Percentiles rank a stretch among this genome's conserved stretches.
These are phyloP conservation scores for Russula olivacea DNA, from an alignment of 768 basidiomycete genomes.

Conservation along the genomic window DNA sequence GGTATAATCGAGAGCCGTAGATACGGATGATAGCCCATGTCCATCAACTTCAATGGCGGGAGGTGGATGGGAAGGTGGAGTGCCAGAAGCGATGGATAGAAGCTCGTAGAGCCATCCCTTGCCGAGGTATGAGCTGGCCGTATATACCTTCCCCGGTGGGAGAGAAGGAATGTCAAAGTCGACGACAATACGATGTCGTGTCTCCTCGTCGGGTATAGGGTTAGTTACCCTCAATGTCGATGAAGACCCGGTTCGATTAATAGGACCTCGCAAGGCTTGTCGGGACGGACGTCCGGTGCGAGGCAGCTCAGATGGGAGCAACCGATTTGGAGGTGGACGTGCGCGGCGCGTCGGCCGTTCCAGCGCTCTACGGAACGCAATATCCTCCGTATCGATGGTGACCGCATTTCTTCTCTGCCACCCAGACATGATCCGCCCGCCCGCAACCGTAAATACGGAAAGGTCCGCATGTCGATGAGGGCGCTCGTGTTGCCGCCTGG, in stretches of 20 bases:
- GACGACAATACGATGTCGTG: constrained; percentile 30
- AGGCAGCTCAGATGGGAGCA: neutral
- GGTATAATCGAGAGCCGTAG: constrained; percentile 40
- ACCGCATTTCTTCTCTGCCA: constrained; percentile 32
- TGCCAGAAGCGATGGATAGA: constrained; percentile 35
- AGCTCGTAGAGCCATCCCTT: constrained; percentile 59
- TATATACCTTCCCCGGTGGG: constrained; percentile 49
- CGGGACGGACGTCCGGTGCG: neutral
- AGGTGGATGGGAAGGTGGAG: constrained; percentile 31
- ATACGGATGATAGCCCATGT: constrained; percentile 41
- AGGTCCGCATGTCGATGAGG: constrained; percentile 32
- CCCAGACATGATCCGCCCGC: constrained; percentile 37
- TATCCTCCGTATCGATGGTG: constrained; percentile 43
- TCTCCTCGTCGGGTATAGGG: constrained; percentile 12
- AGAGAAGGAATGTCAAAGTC: constrained; percentile 52
- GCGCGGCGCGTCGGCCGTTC: constrained; percentile 4
- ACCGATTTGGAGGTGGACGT: constrained; percentile 1
- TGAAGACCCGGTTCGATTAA: neutral
- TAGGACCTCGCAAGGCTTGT: neutral
- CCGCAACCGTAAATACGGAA: constrained; percentile 37
- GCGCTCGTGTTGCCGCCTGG: constrained; percentile 12
- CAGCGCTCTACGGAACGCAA: constrained; percentile 26
- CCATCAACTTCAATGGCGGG: constrained; percentile 34
- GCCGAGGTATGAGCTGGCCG: constrained; percentile 46
- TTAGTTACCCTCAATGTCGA: neutral